Base-by-base conservation (phyloP, 805 yeast genomes). In the Candida saitoana region DNA sequence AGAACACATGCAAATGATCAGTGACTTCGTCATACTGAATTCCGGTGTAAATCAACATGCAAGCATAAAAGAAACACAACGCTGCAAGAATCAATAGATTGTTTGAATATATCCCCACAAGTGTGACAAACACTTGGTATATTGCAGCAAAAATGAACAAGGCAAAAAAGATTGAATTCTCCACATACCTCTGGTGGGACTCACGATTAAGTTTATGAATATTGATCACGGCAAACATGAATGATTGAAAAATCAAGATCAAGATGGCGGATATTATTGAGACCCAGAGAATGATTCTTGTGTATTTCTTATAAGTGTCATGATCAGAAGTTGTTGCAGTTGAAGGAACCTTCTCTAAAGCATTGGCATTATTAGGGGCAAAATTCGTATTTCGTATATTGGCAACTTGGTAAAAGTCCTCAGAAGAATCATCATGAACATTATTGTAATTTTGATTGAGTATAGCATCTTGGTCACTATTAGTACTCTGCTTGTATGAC, bases 121-220 rank as follows among this genome's bases (percentile, higher is more conserved):
- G 41, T 2, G 75, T 57, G 31, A 74, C 53, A 2, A 60, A 39
- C 17, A 69, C 53, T 43, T 71, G 77, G 50, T 63, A 74, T 5
- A 72, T 25, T 22, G 63, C 69, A 4, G 76, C 74, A 49, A 74
- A 74, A 27, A 72, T 68, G 50, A 72, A 73, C n/a, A 74, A 56
- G 2, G 78, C 73, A 42, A 74, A 52, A 49, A 63, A 73, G 15
- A 74, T 71, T 31, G 67, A 57, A 43, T 67, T 48, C 45, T 67
- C 60, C 31, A 56, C 45, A 38, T 58, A 62, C 39, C 55, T 42
- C 42, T 14, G 49, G 25, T 3, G 18, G 44, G 34, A 56, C 44
- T 17, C 27, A 24, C 14, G 24, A 2, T 20, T 15, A 22, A 45
- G 34, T 44, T 60, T 52, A 47, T 70, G 67, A n/a, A 54, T 44